Conservation (phyloP, 169 alveolate species). For the Cyclospora cayetanensis region DNA sequence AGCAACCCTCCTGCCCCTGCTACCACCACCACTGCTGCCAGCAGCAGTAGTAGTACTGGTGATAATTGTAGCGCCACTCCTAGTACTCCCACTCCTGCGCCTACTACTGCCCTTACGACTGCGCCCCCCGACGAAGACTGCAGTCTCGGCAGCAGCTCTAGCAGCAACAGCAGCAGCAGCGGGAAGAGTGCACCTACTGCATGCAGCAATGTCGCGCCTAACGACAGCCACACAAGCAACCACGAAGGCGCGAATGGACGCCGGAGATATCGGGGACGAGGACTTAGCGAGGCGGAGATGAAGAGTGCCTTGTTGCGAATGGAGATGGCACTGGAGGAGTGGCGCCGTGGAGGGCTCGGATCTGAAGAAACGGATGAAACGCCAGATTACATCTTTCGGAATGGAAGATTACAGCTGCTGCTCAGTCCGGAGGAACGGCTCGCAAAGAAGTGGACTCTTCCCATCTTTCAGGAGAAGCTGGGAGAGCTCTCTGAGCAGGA, state of each 20-base stretch:
- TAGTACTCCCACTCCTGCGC: too few species aligned
- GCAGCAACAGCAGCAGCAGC: background rate
- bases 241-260: too few species aligned
- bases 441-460: constrained; percentile 28
- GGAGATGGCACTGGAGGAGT: constrained; percentile 77
- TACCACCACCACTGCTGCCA: background rate
- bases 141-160: background rate
- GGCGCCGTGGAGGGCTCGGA: constrained; percentile 70
- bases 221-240: too few species aligned
- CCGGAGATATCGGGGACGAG: too few species aligned
- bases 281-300: constrained; percentile 4
- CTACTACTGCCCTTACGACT: too few species aligned
- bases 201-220: too few species aligned
- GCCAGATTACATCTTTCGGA: too few species aligned
- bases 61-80: too few species aligned
- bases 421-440: constrained; percentile 67
- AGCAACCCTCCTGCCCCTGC: background rate
- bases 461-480: background rate
- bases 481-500: background rate
- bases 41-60: background rate
- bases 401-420: constrained; percentile 50
- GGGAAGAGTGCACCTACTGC: too few species aligned
- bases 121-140: too few species aligned
- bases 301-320: constrained; percentile 73
- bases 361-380: constrained; percentile 37